A percentile compares a stretch with the other conserved stretches of the same genome.
Evolutionary conservation across 1,139 yeast species (phyloP).

Genomic region (Sugiyamaella xylanicola): DNA sequence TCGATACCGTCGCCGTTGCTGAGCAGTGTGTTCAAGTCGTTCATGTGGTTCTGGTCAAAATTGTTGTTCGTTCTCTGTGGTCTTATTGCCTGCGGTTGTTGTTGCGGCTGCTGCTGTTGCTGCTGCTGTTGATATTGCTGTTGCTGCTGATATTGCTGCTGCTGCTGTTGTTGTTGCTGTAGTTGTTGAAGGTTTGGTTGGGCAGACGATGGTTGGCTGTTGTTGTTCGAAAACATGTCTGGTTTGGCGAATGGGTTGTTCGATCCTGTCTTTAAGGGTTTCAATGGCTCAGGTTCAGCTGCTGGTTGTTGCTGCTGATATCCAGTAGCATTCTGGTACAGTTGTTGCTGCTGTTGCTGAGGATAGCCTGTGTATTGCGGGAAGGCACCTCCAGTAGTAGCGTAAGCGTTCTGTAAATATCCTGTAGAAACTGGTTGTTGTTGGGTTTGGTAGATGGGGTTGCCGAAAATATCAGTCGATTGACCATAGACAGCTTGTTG

Average conservation of each 20-base stretch:
- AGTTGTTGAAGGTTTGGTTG: constrained; percentile 27
- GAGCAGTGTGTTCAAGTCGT: constrained; percentile 72
- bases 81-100: constrained; percentile 38
- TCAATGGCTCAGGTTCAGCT: constrained; percentile 47
- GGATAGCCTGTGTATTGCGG: constrained; percentile 34
- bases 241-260: constrained; percentile 85
- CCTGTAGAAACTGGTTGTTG: constrained; percentile 58
- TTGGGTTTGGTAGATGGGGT: constrained; percentile 57
- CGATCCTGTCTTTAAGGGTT: constrained; percentile 75
- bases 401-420: constrained; percentile 48
- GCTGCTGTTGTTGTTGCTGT: constrained; percentile 35
- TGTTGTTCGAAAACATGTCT: constrained; percentile 27
- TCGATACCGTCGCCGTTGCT: constrained; percentile 92
- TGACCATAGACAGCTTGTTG: constrained; percentile 29
- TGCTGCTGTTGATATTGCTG: constrained; percentile 41
- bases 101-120: constrained; percentile 42
- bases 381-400: constrained; percentile 36
- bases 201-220: constrained; percentile 19
- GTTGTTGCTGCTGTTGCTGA: constrained; percentile 43
- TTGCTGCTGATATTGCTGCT: constrained; percentile 40
- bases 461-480: constrained; percentile 68
- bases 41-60: constrained; percentile 35
- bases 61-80: constrained; percentile 40
- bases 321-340: constrained; percentile 33
- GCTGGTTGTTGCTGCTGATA: constrained; percentile 39